Evolutionary conservation across 805 yeast genomes (phyloP), one percentile per base, ranked within the genome.

Genomic region (Yamadazyma scolyti): DNA sequence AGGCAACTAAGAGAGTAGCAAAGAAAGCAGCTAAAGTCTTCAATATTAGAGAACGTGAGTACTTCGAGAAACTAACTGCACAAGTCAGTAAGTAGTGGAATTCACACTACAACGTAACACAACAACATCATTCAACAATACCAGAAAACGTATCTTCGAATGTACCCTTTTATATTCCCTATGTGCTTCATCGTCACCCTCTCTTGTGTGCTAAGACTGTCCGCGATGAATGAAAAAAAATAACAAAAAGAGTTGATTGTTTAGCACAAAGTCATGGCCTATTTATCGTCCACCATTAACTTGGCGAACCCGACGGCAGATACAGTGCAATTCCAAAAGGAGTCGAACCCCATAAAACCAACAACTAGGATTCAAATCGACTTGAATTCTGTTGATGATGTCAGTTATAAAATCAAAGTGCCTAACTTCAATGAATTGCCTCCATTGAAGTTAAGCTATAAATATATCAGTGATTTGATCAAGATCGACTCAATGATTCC

Each of bases 361-460:
- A 17, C 27, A 17, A 31, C 28, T 23, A 22, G 36, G 20, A 25
- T 34, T 12, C 42, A 26, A 19, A 46, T 24, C 4, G 33, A 31
- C 25, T 36, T 40, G 32, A 68, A 62, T 30, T 40, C 61, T 7
- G 58, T 50, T 30, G 63, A 57, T 31, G 68, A 65, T 39, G 64
- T 60, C 31, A 62, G 56, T 50, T 66, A 66, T 44, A 65, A 64
- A 44, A 58, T 68, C 39, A 61, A 56, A 27, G 58, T 71, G 13
- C 71, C 77, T 19, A 73, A 74, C 35, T 61, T 74, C 36, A 66
- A 75, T 13, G 63, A 66, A 21, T 58, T 76, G 25, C 59, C 75
- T 16, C 77, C 82, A 4, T 53, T 72, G 33, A 70, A 74, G 39
- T 55, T 83, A 34, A 85, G 88, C 1, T 68, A 76, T 30, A 77